Evolutionary conservation across 2,329 filamentous ascomycete species (phyloP).

Genomic region (Zymoseptoria pseudotritici): DNA sequence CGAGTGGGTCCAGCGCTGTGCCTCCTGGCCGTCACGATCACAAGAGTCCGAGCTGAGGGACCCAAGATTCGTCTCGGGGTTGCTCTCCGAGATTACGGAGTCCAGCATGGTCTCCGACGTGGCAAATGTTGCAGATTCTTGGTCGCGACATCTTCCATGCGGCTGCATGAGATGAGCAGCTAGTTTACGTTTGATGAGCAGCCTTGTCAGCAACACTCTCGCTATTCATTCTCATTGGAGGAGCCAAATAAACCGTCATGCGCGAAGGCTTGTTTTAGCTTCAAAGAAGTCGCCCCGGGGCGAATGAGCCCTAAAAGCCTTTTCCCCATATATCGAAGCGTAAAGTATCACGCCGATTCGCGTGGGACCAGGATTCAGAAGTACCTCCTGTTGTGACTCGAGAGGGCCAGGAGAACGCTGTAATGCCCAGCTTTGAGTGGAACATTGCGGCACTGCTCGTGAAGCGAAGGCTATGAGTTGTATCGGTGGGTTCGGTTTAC

Average conservation of each 20-base stretch:
- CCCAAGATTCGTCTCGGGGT: neutral
- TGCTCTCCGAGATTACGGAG: neutral
- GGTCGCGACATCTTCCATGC: neutral
- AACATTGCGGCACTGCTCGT: neutral
- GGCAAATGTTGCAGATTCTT: neutral
- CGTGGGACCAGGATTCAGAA: neutral
- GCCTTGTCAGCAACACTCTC: neutral
- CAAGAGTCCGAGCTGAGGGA: too few species aligned
- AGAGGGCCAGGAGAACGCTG: neutral
- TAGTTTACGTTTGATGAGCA: neutral
- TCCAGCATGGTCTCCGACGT: neutral
- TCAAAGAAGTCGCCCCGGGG: neutral
- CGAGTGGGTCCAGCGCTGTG: neutral
- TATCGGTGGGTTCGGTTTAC: neutral
- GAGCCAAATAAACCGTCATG: neutral
- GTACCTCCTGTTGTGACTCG: too few species aligned
- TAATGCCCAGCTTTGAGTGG: neutral
- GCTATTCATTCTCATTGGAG: neutral
- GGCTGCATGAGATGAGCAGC: neutral
- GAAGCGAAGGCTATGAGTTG: neutral
- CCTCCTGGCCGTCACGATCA: neutral
- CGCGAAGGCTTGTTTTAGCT: neutral
- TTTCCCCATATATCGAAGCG: too few species aligned
- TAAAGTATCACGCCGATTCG: neutral
- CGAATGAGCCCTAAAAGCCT: neutral